A percentile compares a stretch with the other conserved stretches of the same genome.
These are phyloP conservation scores for Kwoniella pini DNA, from an alignment of 768 basidiomycete genomes.

Conservation along the genomic window DNA sequence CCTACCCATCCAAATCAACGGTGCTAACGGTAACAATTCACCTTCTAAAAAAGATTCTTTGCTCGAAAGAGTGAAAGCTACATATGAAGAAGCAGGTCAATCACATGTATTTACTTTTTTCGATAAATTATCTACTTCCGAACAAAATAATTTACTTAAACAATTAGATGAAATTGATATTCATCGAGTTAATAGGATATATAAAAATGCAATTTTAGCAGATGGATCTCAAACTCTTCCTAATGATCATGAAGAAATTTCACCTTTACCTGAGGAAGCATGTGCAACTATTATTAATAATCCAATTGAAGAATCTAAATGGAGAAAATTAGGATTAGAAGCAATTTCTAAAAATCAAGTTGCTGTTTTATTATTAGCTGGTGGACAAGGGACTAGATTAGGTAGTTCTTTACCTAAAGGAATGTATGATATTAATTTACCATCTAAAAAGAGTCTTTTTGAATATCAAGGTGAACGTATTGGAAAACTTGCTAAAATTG, in stretches of 20 bases:
- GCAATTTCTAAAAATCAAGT: constrained; percentile 81
- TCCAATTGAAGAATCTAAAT: constrained; percentile 60
- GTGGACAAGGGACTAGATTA: constrained; percentile 93
- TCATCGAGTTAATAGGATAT: constrained; percentile 86
- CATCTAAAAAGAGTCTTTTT: constrained; percentile 90
- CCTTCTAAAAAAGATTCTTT: neutral
- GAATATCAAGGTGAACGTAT: constrained; percentile 98
- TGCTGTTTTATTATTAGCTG: constrained; percentile 96
- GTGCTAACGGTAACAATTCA: neutral
- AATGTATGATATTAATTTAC: constrained; percentile 94
- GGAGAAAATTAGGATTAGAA: constrained; percentile 74
- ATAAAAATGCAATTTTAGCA: constrained; percentile 69
- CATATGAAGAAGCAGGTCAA: constrained; percentile 78
- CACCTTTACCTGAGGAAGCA: constrained; percentile 77
- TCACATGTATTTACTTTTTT: constrained; percentile 87
- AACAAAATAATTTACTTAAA: constrained; percentile 65
- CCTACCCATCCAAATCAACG: constrained; percentile 8
- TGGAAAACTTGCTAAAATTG: constrained; percentile 73
- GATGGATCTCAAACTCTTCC: constrained; percentile 50
- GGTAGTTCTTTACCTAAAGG: constrained; percentile 93
- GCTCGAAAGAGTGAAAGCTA: constrained; percentile 2
- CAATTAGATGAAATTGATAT: constrained; percentile 84
- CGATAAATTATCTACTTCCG: constrained; percentile 66
- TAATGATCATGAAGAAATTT: constrained; percentile 58
- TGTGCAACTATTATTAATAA: constrained; percentile 64